These are phyloP conservation scores for Xylariales sp. DNA, from an alignment of 2,329 filamentous ascomycete genomes.

Conservation along the genomic window DNA sequence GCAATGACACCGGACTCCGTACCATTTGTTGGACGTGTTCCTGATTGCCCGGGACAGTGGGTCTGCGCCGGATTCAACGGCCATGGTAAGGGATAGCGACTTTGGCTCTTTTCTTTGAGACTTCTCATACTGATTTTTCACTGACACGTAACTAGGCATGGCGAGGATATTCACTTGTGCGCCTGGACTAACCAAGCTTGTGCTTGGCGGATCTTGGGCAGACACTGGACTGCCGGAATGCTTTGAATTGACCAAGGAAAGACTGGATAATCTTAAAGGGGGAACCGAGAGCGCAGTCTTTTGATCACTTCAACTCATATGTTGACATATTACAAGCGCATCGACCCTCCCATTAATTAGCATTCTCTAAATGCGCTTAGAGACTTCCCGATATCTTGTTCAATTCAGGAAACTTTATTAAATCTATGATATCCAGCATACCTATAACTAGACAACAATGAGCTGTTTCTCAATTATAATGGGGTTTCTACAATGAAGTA, in stretches of 20 bases:
- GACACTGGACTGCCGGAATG: constrained; percentile 28
- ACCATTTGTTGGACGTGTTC: constrained; percentile 38
- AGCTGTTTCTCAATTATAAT: too few relatives aligned
- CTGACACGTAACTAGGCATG: constrained; percentile 21
- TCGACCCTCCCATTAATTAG: too few relatives aligned
- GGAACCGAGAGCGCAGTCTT: constrained; percentile 13
- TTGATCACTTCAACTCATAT: constrained; percentile 1
- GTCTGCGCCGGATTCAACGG: constrained; percentile 47
- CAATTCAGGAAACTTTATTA: too few relatives aligned
- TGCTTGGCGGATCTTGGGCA: constrained; percentile 30
- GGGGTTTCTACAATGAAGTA: too few relatives aligned
- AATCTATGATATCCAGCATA: neutral
- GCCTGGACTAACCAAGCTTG: constrained; percentile 36
- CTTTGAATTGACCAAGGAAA: constrained; percentile 26
- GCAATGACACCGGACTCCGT: constrained; percentile 41
- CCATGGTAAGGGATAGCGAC: constrained; percentile 28
- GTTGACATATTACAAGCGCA: neutral
- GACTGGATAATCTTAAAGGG: constrained; percentile 15
- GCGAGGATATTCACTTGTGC: constrained; percentile 41
- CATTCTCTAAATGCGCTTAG: too few relatives aligned
- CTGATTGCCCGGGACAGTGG: constrained; percentile 36
- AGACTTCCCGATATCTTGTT: too few relatives aligned
- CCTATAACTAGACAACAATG: too few relatives aligned
- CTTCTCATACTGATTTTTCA: neutral
- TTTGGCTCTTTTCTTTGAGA: neutral